Evolutionary conservation across 768 basidiomycete genomes (phyloP).

Genomic region (Pleurotus tuoliensis): DNA sequence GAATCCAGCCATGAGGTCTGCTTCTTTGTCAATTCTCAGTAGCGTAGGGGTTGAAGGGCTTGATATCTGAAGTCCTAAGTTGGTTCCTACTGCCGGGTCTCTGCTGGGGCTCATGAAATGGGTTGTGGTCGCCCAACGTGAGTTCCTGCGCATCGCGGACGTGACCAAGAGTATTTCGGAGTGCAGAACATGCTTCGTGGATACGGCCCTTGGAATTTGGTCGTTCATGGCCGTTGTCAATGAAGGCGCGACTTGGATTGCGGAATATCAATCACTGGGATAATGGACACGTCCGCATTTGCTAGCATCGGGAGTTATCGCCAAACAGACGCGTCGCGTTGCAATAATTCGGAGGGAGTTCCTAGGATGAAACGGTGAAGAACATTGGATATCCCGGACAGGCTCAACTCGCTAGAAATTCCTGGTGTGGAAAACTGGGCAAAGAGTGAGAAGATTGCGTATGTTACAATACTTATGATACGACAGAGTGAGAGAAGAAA

Average conservation of each 20-base stretch:
- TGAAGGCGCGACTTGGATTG: background rate
- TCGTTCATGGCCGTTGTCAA: constrained; percentile 15
- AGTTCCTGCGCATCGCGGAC: constrained; percentile 95
- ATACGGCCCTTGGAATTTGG: constrained; percentile 32
- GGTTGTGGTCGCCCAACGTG: constrained; percentile 84
- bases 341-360: no score
- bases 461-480: no score
- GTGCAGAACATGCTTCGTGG: constrained; percentile 76
- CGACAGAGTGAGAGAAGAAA: no score
- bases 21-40: constrained; percentile 60
- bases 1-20: constrained; percentile 88
- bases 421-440: no score
- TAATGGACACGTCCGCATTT: no score
- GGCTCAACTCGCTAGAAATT: no score
- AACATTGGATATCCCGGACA: no score
- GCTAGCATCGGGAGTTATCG: no score
- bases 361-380: no score
- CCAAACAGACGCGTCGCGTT: no score
- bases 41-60: constrained; percentile 41
- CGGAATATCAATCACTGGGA: no score
- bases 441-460: no score
- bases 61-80: constrained; percentile 68
- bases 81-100: constrained; percentile 68
- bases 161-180: constrained; percentile 92
- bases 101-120: constrained; percentile 51